Evolutionary conservation across 2,329 filamentous ascomycete species (phyloP), one percentile per base, ranked within the genome.

Genomic region (Clonostachys byssicola): DNA sequence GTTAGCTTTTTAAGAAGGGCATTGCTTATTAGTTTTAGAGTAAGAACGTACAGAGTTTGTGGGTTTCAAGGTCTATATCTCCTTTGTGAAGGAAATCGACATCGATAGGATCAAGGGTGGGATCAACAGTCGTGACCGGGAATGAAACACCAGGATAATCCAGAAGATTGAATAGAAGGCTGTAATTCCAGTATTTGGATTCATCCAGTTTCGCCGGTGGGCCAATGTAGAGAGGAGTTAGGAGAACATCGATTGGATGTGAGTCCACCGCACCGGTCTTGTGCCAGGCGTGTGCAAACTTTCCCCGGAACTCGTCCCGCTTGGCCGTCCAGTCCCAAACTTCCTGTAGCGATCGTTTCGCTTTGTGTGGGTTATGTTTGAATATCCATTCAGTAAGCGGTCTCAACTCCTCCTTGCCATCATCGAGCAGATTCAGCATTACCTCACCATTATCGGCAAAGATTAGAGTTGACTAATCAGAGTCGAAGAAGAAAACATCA

Each of bases 111-210:
- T 34, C 39, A 5, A 18, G 34, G 30, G 30, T 30, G 17, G 45
- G 45, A 7, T 38, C 18, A n/a, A 46, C 39, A 14, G 39, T 42
- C 23, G 35, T 17, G 35, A 38, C 35, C 12, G 35, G 35, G 16
- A 38, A 38, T 4, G 35, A 38, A 38, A 38, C 35, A 16, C 35
- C 35, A n/a, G 45, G 45, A 30, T 46, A 46, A n/a, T 46, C 45
- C 13, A 46, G 14, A 6, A 46, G 20, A 17, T 46, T 46, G 13
- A 18, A 46, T 14, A 30, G 45, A 4, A 23, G 12, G 5, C 38
- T 41, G 30, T 46, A 46, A 8, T 23, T 23, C 45, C 45, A 46
- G 16, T 30, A 46, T 3, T 38, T n/a, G 36, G 34, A 16, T n/a
- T 18, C 20, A n/a, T 42, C 45, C n/a, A 42, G 45, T 23, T 20